Evolutionary conservation across 73 alveolate genomes (phyloP).

Genomic region (Durusdinium trenchii): DNA sequence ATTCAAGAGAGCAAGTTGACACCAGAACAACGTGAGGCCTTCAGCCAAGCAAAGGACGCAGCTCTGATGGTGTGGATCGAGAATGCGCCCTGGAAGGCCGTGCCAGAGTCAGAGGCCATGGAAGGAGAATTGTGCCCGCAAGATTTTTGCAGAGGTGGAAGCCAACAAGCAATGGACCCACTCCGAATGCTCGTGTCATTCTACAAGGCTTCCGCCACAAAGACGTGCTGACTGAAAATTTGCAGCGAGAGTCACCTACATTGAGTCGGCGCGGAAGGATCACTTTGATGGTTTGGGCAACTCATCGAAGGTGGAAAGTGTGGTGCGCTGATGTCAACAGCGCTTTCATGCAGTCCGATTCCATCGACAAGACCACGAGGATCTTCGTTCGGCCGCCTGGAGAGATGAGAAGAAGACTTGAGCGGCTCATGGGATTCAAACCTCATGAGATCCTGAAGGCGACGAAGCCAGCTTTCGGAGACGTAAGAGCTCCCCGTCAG

Average conservation of each 20-base stretch:
- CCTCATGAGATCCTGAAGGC: not conserved
- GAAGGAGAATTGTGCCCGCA: constrained; percentile 6
- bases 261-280: not conserved
- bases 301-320: not conserved
- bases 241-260: not conserved
- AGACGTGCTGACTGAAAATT: not conserved
- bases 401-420: not conserved
- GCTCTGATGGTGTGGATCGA: constrained; percentile 35
- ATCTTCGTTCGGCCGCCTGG: not conserved
- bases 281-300: not conserved
- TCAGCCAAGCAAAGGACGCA: constrained; percentile 8
- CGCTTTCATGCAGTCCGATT: constrained; percentile 27
- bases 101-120: not conserved
- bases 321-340: not conserved
- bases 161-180: not conserved
- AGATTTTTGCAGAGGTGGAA: constrained; percentile 20
- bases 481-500: constrained; percentile 11
- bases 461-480: not conserved
- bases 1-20: not conserved
- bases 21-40: not conserved
- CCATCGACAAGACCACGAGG: not conserved
- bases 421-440: not conserved
- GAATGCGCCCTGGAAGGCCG: constrained; percentile 22
- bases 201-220: not conserved
- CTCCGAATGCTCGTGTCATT: constrained; percentile 43